Evolutionary conservation across 306 rosid species (phyloP).

Genomic region (Echinosophora koreensis): DNA sequence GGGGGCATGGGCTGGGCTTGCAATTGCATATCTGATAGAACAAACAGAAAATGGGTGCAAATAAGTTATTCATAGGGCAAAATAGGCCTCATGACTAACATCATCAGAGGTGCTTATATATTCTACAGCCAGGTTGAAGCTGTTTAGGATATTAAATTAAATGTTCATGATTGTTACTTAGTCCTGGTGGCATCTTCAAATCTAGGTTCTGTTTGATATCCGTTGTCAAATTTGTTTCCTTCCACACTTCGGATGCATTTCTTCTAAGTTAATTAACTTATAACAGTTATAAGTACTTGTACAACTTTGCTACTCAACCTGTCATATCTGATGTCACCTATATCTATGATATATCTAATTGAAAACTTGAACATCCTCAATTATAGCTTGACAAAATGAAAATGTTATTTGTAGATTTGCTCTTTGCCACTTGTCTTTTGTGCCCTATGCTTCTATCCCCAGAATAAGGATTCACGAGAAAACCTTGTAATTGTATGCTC

Average conservation of each 20-base stretch:
- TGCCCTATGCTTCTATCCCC: background rate
- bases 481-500: no score
- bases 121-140: background rate
- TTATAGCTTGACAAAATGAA: slow-evolving; percentile 12
- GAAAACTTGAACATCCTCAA: background rate
- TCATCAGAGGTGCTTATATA: background rate
- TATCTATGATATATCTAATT: slow-evolving; percentile 2
- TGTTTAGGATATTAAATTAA: background rate
- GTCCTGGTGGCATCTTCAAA: background rate
- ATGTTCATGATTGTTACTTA: background rate
- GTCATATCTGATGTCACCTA: slow-evolving; percentile 5
- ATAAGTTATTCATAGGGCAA: background rate
- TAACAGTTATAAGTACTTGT: slow-evolving; percentile 35
- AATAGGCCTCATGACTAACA: slow-evolving; percentile 5
- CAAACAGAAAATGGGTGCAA: background rate
- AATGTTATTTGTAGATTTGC: background rate
- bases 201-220: background rate
- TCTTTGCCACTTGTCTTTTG: slow-evolving; percentile 10
- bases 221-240: slow-evolving; percentile 29
- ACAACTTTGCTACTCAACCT: slow-evolving; percentile 48
- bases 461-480: background rate
- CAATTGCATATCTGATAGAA: background rate
- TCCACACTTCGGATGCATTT: background rate
- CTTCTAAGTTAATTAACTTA: background rate
- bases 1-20: slow-evolving; percentile 36